Conservation (phyloP, 2,329 filamentous ascomycete species). For the Boeremia exigua region DNA sequence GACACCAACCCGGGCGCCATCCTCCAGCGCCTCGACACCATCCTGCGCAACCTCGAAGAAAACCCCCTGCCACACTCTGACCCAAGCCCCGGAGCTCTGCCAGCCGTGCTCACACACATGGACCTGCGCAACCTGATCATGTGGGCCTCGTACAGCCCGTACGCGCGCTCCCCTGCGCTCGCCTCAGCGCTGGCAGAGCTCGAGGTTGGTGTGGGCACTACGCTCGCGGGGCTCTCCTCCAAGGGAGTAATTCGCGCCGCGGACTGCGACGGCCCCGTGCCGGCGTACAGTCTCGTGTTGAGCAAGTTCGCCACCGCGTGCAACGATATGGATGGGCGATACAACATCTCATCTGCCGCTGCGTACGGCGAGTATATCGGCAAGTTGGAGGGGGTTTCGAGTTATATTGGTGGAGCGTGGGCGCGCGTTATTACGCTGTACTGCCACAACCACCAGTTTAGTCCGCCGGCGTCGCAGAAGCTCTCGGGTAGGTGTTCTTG, state of each 20-base stretch:
- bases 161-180: neutral
- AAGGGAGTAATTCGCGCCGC: neutral
- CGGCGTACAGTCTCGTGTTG: neutral
- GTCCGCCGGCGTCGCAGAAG: neutral
- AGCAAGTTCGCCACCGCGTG: neutral
- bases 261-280: neutral
- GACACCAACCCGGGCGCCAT: neutral
- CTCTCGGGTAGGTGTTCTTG: neutral
- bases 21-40: neutral
- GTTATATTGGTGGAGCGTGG: neutral
- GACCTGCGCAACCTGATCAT: neutral
- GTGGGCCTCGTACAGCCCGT: neutral
- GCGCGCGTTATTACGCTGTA: neutral
- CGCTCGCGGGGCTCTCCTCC: neutral
- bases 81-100: neutral
- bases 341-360: neutral
- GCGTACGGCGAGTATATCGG: neutral
- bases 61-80: neutral
- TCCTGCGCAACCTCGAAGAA: neutral
- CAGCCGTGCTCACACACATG: neutral
- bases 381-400: neutral
- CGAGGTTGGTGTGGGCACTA: neutral
- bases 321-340: neutral
- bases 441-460: neutral
- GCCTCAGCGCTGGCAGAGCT: neutral